Conservation (phyloP, 345 rosid genomes). For the Eucalyptus caleyi region DNA sequence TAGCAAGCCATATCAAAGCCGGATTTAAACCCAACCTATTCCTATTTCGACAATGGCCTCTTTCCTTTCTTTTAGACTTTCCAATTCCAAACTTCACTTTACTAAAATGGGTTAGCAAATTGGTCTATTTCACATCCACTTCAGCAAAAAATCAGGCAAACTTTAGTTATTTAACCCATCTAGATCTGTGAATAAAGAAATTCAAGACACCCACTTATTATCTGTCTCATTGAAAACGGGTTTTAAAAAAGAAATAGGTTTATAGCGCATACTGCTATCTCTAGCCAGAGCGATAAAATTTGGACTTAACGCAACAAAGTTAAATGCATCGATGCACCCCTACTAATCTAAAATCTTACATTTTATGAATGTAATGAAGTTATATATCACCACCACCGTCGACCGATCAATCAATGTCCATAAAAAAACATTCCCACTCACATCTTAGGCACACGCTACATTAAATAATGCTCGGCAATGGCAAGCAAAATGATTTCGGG, state of each 20-base stretch:
- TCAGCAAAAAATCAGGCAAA: rapidly evolving
- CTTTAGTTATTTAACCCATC: neutral
- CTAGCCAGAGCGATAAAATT: neutral
- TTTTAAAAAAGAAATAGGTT: neutral
- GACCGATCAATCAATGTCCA: neutral
- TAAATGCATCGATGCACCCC: neutral
- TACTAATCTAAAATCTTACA: neutral
- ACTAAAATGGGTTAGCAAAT: neutral
- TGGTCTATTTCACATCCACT: neutral
- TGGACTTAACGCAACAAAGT: neutral
- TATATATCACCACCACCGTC: neutral
- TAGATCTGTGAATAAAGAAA: neutral
- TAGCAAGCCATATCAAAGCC: neutral
- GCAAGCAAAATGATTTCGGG: neutral
- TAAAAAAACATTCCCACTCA: neutral
- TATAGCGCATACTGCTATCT: neutral
- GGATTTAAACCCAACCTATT: neutral
- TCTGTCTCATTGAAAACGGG: neutral
- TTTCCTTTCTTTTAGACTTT: neutral
- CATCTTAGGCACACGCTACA: neutral
- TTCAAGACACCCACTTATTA: neutral
- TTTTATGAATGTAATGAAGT: neutral
- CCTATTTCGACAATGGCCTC: neutral
- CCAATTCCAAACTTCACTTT: neutral
- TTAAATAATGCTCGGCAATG: neutral